Conservation (phyloP, 169 alveolate species). For the Cryptosporidium sp. region DNA sequence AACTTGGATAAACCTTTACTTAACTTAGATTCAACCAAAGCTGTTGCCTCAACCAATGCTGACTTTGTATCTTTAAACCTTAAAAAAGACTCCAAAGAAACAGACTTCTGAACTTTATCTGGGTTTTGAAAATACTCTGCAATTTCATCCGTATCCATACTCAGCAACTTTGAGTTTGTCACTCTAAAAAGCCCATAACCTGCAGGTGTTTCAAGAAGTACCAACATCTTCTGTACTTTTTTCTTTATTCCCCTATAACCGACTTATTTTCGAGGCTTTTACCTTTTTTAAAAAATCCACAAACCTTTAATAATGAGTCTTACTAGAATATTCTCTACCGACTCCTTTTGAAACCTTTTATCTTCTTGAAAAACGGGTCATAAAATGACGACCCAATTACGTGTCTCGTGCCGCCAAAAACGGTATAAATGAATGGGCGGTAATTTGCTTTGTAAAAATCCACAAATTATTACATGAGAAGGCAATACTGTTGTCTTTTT, state of each 20-base stretch:
- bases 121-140: conserved; percentile 87
- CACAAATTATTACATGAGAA: neutral
- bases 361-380: conserved; percentile 17
- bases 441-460: neutral
- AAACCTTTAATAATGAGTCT: neutral
- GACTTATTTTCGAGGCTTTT: neutral
- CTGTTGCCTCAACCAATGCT: conserved; percentile 89
- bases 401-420: conserved; percentile 70
- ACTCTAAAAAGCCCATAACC: conserved; percentile 98
- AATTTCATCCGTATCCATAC: conserved; percentile 88
- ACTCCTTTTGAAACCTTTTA: neutral
- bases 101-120: conserved; percentile 87
- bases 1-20: conserved; percentile 94
- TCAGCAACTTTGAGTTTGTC: conserved; percentile 89
- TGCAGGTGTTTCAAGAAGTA: conserved; percentile 98
- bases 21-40: conserved; percentile 90
- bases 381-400: conserved; percentile 59
- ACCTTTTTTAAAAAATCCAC: neutral
- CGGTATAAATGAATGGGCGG: neutral
- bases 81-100: conserved; percentile 87
- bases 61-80: conserved; percentile 91
- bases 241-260: neutral
- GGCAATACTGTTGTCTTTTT: neutral
- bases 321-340: neutral
- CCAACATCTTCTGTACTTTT: conserved; percentile 88